These are phyloP conservation scores for Amauroascus niger DNA, from an alignment of 2,329 filamentous ascomycete genomes.

Conservation along the genomic window DNA sequence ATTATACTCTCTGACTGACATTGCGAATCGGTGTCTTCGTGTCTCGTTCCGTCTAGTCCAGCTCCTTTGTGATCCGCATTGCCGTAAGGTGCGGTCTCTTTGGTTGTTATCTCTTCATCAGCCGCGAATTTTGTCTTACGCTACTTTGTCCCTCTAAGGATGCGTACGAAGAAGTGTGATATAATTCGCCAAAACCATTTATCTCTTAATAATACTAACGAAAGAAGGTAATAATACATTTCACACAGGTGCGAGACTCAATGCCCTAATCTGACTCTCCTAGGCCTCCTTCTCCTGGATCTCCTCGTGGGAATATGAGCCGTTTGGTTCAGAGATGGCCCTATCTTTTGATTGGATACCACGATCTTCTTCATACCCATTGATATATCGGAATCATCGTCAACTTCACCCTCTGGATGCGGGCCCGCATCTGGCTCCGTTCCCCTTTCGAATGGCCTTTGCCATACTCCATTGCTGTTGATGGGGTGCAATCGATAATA, in stretches of 20 bases:
- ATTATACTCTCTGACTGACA: not conserved
- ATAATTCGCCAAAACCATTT: not conserved
- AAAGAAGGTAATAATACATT: not conserved
- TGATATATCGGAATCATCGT: not conserved
- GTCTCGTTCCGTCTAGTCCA: too few species aligned
- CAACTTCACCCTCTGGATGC: not conserved
- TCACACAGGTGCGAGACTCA: not conserved
- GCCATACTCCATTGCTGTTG: not conserved
- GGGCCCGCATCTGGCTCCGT: not conserved
- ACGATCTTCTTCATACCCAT: not conserved
- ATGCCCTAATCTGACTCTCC: not conserved
- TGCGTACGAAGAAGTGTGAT: not conserved
- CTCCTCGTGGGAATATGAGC: not conserved
- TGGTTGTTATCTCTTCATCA: too few species aligned
- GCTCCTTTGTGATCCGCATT: too few species aligned
- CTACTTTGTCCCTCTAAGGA: not conserved
- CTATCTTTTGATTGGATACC: not conserved
- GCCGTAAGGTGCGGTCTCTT: not conserved
- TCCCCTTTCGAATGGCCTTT: not conserved
- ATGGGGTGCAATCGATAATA: conserved; percentile 4
- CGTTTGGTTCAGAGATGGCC: not conserved
- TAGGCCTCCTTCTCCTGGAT: not conserved
- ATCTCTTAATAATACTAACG: not conserved
- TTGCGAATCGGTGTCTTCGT: too few species aligned
- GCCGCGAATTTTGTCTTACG: too few species aligned